Evolutionary conservation across 257 asterid species (phyloP).

Genomic region (Solanum raphanifolium): DNA sequence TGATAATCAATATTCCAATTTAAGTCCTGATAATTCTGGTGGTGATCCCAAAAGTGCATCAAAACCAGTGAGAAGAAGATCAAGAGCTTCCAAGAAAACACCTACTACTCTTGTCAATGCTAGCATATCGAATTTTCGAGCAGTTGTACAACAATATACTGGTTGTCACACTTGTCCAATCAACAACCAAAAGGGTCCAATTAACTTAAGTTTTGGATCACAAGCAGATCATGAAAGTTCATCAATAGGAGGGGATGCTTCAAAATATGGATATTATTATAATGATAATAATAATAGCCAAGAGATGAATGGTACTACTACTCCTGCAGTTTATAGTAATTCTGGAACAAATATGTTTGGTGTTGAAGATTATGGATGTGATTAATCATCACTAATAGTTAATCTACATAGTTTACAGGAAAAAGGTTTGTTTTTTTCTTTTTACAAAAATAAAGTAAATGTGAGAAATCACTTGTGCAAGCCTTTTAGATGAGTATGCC

Average conservation of each 20-base stretch:
- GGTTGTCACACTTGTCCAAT: not conserved
- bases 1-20: not conserved
- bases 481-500: not conserved
- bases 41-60: constrained; percentile 1
- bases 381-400: not conserved
- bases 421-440: not conserved
- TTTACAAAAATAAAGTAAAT: not conserved
- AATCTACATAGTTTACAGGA: not conserved
- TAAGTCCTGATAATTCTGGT: not conserved
- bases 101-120: constrained; percentile 34
- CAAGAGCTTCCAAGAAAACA: constrained; percentile 26
- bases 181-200: not conserved
- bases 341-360: not conserved
- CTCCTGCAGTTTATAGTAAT: not conserved
- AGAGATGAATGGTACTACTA: not conserved
- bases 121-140: constrained; percentile 34
- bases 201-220: not conserved
- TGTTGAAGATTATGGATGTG: not conserved
- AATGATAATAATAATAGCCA: not conserved
- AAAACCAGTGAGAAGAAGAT: constrained; percentile 20
- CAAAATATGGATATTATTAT: not conserved
- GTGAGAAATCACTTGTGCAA: not conserved
- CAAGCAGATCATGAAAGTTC: not conserved
- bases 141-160: constrained; percentile 28
- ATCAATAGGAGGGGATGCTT: not conserved